phyloP scores from a whole-genome alignment of 2,329 filamentous ascomycete genomes.

The Periconia macrospinosa region DNA sequence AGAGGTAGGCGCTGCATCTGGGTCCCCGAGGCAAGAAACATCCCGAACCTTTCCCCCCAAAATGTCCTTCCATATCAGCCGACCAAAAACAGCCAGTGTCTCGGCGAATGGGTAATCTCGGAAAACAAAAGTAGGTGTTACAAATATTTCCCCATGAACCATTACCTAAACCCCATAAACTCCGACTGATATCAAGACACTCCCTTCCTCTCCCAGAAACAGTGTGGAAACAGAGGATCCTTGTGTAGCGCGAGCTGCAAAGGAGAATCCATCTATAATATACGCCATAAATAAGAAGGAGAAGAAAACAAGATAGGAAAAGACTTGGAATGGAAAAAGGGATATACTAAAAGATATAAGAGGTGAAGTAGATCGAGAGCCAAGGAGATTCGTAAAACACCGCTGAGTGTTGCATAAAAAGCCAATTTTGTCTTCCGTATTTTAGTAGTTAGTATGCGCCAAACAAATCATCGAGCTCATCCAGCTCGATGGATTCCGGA shows the following conservation, averaged over 20 bases:
- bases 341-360: constrained; percentile 21
- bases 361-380: constrained; percentile 13
- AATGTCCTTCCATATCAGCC: constrained; percentile 13
- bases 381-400: constrained; percentile 35
- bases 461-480: constrained; percentile 88
- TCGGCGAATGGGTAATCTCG: constrained; percentile 29
- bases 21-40: neutral
- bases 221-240: neutral
- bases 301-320: neutral
- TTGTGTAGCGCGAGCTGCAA: constrained; percentile 34
- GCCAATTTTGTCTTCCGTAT: constrained; percentile 6
- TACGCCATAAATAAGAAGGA: constrained; percentile 19
- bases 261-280: constrained; percentile 33
- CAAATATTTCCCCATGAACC: constrained; percentile 13
- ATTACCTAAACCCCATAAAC: constrained; percentile 24
- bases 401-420: constrained; percentile 6
- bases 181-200: constrained; percentile 27
- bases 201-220: constrained; percentile 20
- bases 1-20: neutral
- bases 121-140: constrained; percentile 16
- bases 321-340: constrained; percentile 9
- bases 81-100: constrained; percentile 31
- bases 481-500: constrained; percentile 87
- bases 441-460: constrained; percentile 64
- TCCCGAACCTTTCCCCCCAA: neutral